Conservation (phyloP, 495 filamentous ascomycete species). For the Trichoderma reesei region DNA sequence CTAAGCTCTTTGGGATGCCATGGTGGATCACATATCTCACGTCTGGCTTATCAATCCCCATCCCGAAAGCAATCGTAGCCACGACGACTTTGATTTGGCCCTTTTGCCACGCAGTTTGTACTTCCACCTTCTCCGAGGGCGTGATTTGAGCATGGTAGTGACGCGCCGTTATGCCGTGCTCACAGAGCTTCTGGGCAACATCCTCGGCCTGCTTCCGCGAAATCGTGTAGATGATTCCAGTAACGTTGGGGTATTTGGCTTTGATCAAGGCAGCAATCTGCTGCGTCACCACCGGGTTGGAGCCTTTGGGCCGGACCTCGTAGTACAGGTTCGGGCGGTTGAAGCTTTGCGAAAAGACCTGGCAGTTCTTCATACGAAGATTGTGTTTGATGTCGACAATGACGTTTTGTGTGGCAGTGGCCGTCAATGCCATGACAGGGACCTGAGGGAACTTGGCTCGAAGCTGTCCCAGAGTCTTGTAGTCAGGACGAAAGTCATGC, state of each 20-base stretch:
- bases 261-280: conserved; percentile 67
- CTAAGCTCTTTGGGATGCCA: conserved; percentile 84
- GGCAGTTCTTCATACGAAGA: conserved; percentile 66
- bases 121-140: conserved; percentile 46
- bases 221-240: conserved; percentile 91
- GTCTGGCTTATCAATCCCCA: conserved; percentile 97
- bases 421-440: conserved; percentile 88
- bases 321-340: conserved; percentile 89
- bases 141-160: conserved; percentile 82
- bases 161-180: conserved; percentile 56
- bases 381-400: conserved; percentile 83
- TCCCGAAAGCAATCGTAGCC: conserved; percentile 97
- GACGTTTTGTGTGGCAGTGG: conserved; percentile 88
- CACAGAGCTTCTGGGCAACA: conserved; percentile 56
- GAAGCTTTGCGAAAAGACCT: conserved; percentile 80
- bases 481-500: conserved; percentile 96
- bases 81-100: conserved; percentile 80
- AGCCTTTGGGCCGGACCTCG: conserved; percentile 53
- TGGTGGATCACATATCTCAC: conserved; percentile 94
- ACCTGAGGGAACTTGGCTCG: conserved; percentile 60
- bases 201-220: conserved; percentile 75
- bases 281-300: conserved; percentile 37
- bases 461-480: conserved; percentile 72
- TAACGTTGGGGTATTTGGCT: conserved; percentile 52
- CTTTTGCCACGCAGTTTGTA: conserved; percentile 75